Evolutionary conservation across 768 basidiomycete species (phyloP), one percentile per base, ranked within the genome.

Genomic region (Russula foetens): DNA sequence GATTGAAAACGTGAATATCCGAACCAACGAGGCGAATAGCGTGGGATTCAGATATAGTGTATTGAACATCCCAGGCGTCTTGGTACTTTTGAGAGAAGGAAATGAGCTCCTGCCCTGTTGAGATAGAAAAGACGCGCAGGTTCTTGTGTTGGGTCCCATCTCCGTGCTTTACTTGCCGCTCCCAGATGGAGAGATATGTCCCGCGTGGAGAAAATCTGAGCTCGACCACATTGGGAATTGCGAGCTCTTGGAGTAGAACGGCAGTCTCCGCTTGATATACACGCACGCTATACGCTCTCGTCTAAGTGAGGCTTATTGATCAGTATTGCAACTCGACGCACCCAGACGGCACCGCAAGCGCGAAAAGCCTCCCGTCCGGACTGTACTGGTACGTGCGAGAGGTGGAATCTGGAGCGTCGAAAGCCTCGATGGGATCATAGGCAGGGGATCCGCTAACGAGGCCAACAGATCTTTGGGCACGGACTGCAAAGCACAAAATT

Each of bases 111-210:
- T 90, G 84, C 47, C 92, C 92, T 0, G 90, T 88, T 11, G 84
- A 86, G 15, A 81, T 85, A 65, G 88, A 88, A 79, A 94, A 99
- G 65, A 98, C 79, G 60, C 90, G 85, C 61, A 95, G 83, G 72
- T 99, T 99, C 77, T 90, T 95, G 80, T 96, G 90, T 73, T 93
- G 92, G 2, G 82, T 71, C 56, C 90, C 92, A 65, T 94, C 94
- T 71, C 93, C 95, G 52, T 90, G 81, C 75, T 97, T 97, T 68
- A 84, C 84, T 66, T 88, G 91, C 60, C 97, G 84, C 75, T 98
- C 95, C 92, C 95, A 98, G 49, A 92, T 95, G 55, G 92, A 95
- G 45, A 99, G 70, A 73, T 92, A 98, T 0, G 90, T 92, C 41
- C 92, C 95, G 62, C 89, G 83, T 11, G 97, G 95, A 7, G 96